These are phyloP conservation scores for Rosellinia necatrix DNA, from an alignment of 2,329 filamentous ascomycete species.

Conservation along the genomic window DNA sequence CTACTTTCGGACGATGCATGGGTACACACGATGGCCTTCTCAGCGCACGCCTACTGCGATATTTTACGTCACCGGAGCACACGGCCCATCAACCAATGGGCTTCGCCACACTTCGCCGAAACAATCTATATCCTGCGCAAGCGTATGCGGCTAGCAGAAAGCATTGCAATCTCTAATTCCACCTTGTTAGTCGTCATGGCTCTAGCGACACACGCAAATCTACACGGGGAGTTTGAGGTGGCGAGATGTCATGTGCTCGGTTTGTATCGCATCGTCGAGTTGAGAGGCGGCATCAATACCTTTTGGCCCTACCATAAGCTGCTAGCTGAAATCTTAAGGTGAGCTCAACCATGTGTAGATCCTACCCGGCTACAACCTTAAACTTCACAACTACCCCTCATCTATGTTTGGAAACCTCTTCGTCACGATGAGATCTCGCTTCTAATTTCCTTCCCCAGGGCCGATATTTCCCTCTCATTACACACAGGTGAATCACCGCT, in stretches of 20 bases:
- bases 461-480: background rate
- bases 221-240: background rate
- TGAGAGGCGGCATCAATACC: background rate
- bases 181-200: background rate
- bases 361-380: no score
- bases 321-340: background rate
- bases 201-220: background rate
- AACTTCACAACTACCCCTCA: background rate
- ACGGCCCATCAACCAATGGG: background rate
- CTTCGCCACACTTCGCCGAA: background rate
- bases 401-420: background rate
- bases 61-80: background rate
- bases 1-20: background rate
- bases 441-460: background rate
- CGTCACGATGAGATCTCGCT: background rate
- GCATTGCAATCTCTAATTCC: background rate
- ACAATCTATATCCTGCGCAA: background rate
- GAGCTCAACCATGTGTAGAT: no score
- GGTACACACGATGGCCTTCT: constrained; percentile 1
- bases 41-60: background rate
- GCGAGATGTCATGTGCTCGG: background rate
- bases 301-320: background rate
- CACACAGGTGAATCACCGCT: background rate
- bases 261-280: background rate
- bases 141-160: background rate